Evolutionary conservation across 805 yeast genomes (phyloP), one percentile per base, ranked within the genome.

Genomic region (Wickerhamiella cacticola): DNA sequence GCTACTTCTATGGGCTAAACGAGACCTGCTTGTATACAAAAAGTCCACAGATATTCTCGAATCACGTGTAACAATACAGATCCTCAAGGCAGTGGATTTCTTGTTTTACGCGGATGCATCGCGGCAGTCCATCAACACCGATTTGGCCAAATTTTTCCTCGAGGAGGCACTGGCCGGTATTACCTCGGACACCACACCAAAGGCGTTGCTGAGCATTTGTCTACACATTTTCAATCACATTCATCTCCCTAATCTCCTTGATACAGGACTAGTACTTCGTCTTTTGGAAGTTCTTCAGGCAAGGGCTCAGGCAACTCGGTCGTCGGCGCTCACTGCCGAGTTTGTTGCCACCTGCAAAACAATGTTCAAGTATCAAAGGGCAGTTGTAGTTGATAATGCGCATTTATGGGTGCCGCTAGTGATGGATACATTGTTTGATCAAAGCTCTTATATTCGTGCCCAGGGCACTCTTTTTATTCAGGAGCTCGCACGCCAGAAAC

Each of bases 51-150:
- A 51, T 19, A 53, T 54, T 8, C 50, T 53, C 12, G 50, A 50
- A 12, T 22, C 44, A 3, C 50, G 57, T 19, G 48, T 50, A 3
- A 29, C 50, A 9, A 52, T 53, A 18, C 58, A 55, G 35, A 49
- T 54, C 7, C 49, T 54, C 38, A 46, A 53, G 5, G 48, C 44
- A 4, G 51, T 51, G 6, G 57, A 55, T 25, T 26, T 22, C 3
- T 3, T 54, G n/a, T 50, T 55, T 46, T 38, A 28, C 21, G 16
- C 44, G 13, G 44, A 34, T 16, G 21, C 43, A 1, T 18, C 45
- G 1, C 13, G 42, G 23, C 23, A 25, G 5, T 6, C 34, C 4
- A 29, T 46, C 16, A 33, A 39, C 16, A 36, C 41, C 12, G 25
- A 19, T 2, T 19, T 29, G 3, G 50, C 45, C 19, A 21, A 28